Evolutionary conservation across 257 asterid species (phyloP), one percentile per base, ranked within the genome.

Genomic region (Pogostemon cablin): DNA sequence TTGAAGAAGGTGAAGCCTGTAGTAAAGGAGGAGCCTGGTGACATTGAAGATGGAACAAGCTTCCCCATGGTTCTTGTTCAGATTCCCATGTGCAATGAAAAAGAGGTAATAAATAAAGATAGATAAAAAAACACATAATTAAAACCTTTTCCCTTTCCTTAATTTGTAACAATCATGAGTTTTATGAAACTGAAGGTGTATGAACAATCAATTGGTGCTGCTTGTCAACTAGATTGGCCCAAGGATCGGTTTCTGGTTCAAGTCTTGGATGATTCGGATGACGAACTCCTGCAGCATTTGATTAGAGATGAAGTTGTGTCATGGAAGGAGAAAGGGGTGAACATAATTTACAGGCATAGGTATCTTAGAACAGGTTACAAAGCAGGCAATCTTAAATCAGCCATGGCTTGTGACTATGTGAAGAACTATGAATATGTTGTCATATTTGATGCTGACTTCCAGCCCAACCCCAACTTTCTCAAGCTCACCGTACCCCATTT

Each of bases 61-160:
- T 90, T 85, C 42, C 98, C 97, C 0, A 66, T 71, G 83, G 90
- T 92, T 78, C 96, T 92, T 70, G 95, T 92, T 69, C 98, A 92
- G 81, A 85, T 92, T 59, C 98, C 97, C 6, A 92, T 92, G 98
- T 92, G 72, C 86, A 92, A 92, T 46, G 98, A 90, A 46, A 86
- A 54, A 81, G 98, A 92, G 96, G 98, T 91, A 44, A 44, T 44
- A 2, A 44, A 44, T 1, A 25, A 25, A 1, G 32, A 25, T 7
- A 44, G 49, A 3, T 7, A 2, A 8, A 44, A 8, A 44, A 7
- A 7, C 50, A 1, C n/a, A 4, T 9, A 3, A 55, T 32, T 15
- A 6, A 32, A 9, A 5, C 11, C 6, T 56, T 44, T 57, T 1
- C 32, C 6, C 4, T 49, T n/a, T 39, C 6, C 7, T 2, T 25